Percentiles rank a stretch among this genome's conserved stretches.
Conservation (phyloP, 495 filamentous ascomycete species). For the Penicillium parvum region DNA sequence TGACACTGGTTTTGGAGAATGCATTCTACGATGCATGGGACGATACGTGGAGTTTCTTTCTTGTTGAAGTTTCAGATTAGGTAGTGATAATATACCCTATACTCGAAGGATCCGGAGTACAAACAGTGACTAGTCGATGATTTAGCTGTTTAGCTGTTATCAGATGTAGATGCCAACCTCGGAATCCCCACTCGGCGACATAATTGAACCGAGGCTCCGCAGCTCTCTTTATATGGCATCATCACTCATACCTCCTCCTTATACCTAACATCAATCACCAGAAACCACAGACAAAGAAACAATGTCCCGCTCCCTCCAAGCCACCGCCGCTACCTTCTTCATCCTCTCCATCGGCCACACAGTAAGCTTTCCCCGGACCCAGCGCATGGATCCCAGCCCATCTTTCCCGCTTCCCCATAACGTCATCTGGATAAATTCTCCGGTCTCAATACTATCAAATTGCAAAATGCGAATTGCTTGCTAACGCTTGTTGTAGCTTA, state of each 20-base stretch:
- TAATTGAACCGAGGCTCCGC: slow-evolving; percentile 11
- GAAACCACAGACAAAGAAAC: background rate
- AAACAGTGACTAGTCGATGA: no score
- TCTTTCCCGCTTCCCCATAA: background rate
- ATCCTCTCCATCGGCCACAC: slow-evolving; percentile 26
- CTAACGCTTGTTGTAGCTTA: slow-evolving; percentile 7
- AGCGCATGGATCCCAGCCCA: no score
- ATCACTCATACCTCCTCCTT: background rate
- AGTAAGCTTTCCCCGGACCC: slow-evolving; percentile 5
- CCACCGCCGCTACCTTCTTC: slow-evolving; percentile 19
- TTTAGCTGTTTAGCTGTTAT: background rate
- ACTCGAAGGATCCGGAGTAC: background rate
- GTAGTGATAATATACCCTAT: slow-evolving; percentile 27
- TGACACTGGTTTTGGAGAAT: slow-evolving; percentile 8
- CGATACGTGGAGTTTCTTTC: slow-evolving; percentile 10
- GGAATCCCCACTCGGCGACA: slow-evolving; percentile 4
- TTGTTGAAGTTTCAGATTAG: slow-evolving; percentile 12
- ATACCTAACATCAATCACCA: background rate
- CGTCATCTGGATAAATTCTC: background rate
- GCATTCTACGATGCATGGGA: slow-evolving; percentile 22
- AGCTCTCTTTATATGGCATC: no score
- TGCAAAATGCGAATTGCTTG: no score
- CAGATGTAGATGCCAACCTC: no score
- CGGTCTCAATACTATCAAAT: background rate
- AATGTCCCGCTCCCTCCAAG: slow-evolving; percentile 20